Evolutionary conservation across 208 protist species (phyloP).

Genomic region (Crithidia expoeki): DNA sequence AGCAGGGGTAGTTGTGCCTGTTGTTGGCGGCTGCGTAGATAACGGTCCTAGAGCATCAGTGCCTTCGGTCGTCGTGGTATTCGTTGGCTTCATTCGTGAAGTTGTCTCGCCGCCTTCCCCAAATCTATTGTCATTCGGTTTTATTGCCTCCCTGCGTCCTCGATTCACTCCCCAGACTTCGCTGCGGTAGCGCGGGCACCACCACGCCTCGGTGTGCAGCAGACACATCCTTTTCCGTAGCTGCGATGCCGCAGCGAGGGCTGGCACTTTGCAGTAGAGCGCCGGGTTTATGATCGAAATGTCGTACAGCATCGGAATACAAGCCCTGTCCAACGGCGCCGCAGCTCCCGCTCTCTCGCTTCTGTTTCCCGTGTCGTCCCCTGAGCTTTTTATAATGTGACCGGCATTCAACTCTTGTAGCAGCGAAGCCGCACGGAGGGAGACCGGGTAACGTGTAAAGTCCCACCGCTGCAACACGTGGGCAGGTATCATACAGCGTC

Average conservation of each 20-base stretch:
- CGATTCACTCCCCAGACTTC: conserved; percentile 20
- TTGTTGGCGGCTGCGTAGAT: too few species aligned
- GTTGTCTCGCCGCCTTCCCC: too few species aligned
- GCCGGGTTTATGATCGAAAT: conserved; percentile 23
- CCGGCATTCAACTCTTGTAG: neutral
- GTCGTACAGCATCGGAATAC: conserved; percentile 26
- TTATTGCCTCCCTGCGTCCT: too few species aligned
- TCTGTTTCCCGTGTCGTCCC: neutral
- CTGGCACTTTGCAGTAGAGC: conserved; percentile 20
- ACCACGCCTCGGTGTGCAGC: conserved; percentile 24
- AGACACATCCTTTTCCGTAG: conserved; percentile 29
- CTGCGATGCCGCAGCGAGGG: conserved; percentile 13
- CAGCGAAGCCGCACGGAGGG: conserved; percentile 5
- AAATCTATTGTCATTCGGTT: neutral
- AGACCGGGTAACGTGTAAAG: conserved; percentile 27
- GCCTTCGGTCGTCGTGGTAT: too few species aligned
- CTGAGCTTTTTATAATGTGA: neutral
- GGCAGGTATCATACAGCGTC: conserved; percentile 12
- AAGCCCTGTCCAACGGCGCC: neutral
- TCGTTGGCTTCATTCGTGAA: too few species aligned
- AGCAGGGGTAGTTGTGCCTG: too few species aligned
- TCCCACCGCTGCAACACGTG: conserved; percentile 29
- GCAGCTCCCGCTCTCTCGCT: neutral
- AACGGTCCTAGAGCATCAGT: too few species aligned
- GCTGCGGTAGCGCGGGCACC: conserved; percentile 17